Evolutionary conservation across 139 green algal species (phyloP).

Genomic region (Choricystis sp.): DNA sequence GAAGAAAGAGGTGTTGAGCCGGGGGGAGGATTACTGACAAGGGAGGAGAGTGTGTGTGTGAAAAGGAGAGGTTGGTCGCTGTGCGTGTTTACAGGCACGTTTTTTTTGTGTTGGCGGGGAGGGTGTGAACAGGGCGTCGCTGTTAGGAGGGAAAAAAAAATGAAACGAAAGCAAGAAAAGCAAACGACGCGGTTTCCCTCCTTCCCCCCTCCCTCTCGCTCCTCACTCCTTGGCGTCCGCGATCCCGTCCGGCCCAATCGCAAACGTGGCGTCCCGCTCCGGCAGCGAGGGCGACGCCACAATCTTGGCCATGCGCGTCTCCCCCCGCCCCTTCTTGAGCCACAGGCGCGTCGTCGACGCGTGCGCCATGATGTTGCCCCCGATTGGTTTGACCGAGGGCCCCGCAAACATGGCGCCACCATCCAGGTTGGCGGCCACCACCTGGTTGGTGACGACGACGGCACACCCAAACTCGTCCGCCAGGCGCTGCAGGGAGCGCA

Average conservation of each 20-base stretch:
- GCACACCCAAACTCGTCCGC: constrained; percentile 93
- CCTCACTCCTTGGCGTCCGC: constrained; percentile 73
- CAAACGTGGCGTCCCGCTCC: constrained; percentile 84
- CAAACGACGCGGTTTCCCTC: background rate
- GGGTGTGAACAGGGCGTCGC: no score
- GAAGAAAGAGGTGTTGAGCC: constrained; percentile 87
- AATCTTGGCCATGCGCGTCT: constrained; percentile 68
- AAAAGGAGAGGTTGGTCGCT: background rate
- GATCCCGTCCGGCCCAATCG: constrained; percentile 66
- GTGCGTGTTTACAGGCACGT: background rate
- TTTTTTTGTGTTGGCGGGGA: background rate
- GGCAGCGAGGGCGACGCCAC: constrained; percentile 77
- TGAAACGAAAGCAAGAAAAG: background rate
- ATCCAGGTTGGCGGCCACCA: constrained; percentile 86
- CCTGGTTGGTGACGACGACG: constrained; percentile 95
- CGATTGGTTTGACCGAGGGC: constrained; percentile 87
- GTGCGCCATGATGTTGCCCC: constrained; percentile 99
- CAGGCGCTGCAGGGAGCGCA: constrained; percentile 70
- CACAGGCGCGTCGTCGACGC: constrained; percentile 89
- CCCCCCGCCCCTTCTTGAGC: constrained; percentile 79
- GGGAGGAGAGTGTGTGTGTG: background rate
- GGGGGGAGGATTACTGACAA: constrained; percentile 81
- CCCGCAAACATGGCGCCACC: constrained; percentile 79
- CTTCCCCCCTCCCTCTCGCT: background rate
- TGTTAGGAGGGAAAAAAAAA: no score